Evolutionary conservation across 257 asterid genomes (phyloP).

Genomic region (Solanum pennellii): DNA sequence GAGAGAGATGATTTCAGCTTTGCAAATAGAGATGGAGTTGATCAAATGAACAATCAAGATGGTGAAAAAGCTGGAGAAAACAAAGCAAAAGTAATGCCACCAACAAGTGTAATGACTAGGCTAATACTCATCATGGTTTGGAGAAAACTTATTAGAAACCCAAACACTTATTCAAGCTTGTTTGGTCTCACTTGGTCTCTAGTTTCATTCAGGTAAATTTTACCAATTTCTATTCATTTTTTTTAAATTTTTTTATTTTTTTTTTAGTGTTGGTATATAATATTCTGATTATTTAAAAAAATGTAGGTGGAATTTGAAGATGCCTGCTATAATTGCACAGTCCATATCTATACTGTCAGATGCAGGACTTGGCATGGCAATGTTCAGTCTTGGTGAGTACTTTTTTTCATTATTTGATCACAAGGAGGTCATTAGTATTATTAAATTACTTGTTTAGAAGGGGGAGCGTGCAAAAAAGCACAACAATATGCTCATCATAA

Average conservation of each 20-base stretch:
- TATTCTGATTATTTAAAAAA: background rate
- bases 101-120: slow-evolving; percentile 95
- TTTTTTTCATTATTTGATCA: background rate
- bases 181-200: slow-evolving; percentile 83
- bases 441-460: background rate
- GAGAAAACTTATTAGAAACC: slow-evolving; percentile 93
- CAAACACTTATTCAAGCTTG: slow-evolving; percentile 91
- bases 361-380: slow-evolving; percentile 99
- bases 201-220: slow-evolving; percentile 62
- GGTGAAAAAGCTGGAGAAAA: slow-evolving; percentile 34
- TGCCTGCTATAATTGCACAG: slow-evolving; percentile 88
- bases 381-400: slow-evolving; percentile 90
- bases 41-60: slow-evolving; percentile 16
- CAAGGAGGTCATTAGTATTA: background rate
- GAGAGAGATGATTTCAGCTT: slow-evolving; percentile 60
- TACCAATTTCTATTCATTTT: background rate
- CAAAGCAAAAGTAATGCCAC: slow-evolving; percentile 66
- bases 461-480: slow-evolving; percentile 40
- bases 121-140: slow-evolving; percentile 92
- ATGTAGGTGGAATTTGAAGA: slow-evolving; percentile 78
- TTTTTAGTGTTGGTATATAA: background rate
- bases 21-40: slow-evolving; percentile 35
- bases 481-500: slow-evolving; percentile 32
- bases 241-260: background rate
- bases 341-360: slow-evolving; percentile 92